Evolutionary conservation across 2,329 filamentous ascomycete genomes (phyloP).

Genomic region (Penicillium verrucosum): DNA sequence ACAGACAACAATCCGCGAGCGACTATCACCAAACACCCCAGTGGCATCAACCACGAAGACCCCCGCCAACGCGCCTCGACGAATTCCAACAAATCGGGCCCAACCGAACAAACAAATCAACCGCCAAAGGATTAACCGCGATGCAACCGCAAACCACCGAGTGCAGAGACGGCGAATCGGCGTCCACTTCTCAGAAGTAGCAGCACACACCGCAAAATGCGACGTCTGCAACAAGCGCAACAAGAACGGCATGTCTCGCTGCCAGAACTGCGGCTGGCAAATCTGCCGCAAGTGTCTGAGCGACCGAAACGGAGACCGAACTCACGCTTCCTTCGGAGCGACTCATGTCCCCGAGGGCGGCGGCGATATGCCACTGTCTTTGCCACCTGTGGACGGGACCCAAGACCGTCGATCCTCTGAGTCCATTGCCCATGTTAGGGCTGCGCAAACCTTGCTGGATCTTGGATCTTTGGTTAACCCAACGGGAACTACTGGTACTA

Average conservation of each 20-base stretch:
- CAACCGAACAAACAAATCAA: background rate
- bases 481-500: background rate
- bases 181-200: slow-evolving; percentile 13
- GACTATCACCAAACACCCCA: background rate
- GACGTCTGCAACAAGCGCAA: slow-evolving; percentile 15
- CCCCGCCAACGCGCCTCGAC: background rate
- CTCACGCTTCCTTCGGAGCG: slow-evolving; percentile 6
- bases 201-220: slow-evolving; percentile 17
- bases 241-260: slow-evolving; percentile 14
- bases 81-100: background rate
- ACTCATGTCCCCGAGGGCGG: slow-evolving; percentile 2
- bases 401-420: background rate
- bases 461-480: background rate
- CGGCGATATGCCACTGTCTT: background rate
- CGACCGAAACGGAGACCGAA: slow-evolving; percentile 6
- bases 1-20: background rate
- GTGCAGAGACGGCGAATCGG: background rate
- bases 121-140: background rate
- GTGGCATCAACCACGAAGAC: background rate
- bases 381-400: background rate
- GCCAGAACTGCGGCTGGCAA: slow-evolving; percentile 15
- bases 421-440: background rate
- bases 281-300: slow-evolving; percentile 10
- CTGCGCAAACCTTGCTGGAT: background rate
- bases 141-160: background rate